These are phyloP conservation scores for Colletotrichum graminicola DNA, from an alignment of 2,329 filamentous ascomycete species.

Conservation along the genomic window DNA sequence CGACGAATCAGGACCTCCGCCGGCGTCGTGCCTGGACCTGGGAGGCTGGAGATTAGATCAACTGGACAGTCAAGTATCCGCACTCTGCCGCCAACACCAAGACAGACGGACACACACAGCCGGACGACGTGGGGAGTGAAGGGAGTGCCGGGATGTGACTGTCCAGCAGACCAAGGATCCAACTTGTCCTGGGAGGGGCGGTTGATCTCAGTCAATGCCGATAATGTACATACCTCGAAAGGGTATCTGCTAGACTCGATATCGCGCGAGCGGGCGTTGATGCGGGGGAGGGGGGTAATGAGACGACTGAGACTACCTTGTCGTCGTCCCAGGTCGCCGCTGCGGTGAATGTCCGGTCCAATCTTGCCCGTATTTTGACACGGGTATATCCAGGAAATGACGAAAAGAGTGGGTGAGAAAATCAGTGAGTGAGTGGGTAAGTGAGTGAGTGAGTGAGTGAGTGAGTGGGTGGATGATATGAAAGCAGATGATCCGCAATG, in stretches of 20 bases:
- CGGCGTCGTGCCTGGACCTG: slow-evolving; percentile 22
- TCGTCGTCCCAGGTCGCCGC: neutral
- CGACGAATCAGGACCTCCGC: slow-evolving; percentile 27
- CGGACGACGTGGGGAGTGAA: neutral
- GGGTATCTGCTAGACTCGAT: slow-evolving; percentile 13
- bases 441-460: neutral
- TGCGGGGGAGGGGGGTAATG: neutral
- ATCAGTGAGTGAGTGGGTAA: neutral
- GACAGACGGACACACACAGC: neutral
- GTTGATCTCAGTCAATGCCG: neutral
- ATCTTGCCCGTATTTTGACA: neutral
- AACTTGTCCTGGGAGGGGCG: neutral
- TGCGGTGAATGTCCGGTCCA: neutral
- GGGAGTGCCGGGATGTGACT: slow-evolving; percentile 13
- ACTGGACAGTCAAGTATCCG: slow-evolving; percentile 11
- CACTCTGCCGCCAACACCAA: neutral
- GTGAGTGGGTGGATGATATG: neutral
- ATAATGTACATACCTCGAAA: slow-evolving; percentile 30
- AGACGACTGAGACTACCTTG: neutral
- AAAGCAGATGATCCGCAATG: too few relatives aligned
- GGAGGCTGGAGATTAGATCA: slow-evolving; percentile 40
- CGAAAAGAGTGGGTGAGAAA: neutral
- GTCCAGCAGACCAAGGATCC: neutral
- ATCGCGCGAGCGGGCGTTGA: slow-evolving; percentile 12
- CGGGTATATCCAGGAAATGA: too few relatives aligned